phyloP scores from a whole-genome alignment of 306 rosid species.

The Pyrus bretschneideri region DNA sequence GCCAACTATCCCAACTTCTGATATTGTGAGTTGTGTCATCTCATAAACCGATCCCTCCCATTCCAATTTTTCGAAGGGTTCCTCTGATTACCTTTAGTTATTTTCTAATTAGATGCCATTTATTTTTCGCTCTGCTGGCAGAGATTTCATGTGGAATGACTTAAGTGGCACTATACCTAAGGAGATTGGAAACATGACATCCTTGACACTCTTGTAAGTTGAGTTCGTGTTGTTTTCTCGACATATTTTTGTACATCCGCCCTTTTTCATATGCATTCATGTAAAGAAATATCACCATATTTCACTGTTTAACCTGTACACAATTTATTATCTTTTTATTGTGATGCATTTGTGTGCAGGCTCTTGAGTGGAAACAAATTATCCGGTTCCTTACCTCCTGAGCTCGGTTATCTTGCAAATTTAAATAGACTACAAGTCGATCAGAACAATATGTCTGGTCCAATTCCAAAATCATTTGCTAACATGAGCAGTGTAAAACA shows the following conservation, averaged over 20 bases:
- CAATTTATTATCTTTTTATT: background rate
- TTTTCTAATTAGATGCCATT: conserved; percentile 31
- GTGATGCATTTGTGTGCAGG: conserved; percentile 23
- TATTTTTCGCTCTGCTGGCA: conserved; percentile 13
- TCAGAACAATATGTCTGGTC: conserved; percentile 36
- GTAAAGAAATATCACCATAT: background rate
- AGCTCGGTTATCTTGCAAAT: conserved; percentile 40
- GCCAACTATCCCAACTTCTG: conserved; percentile 49
- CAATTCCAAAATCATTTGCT: conserved; percentile 37
- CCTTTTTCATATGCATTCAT: background rate
- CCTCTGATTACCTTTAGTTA: conserved; percentile 4
- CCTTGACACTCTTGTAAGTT: conserved; percentile 74
- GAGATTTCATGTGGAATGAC: conserved; percentile 91
- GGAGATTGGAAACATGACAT: conserved; percentile 62
- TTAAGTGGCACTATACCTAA: conserved; percentile 63
- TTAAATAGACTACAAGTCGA: conserved; percentile 41
- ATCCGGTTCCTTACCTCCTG: conserved; percentile 41
- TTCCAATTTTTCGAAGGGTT: background rate
- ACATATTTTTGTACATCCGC: background rate
- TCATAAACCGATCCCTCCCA: conserved; percentile 5
- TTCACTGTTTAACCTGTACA: background rate
- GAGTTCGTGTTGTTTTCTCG: background rate
- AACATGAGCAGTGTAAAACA: conserved; percentile 25
- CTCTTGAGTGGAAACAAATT: conserved; percentile 43
- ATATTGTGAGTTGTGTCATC: conserved; percentile 52